Conservation (phyloP, 2,329 filamentous ascomycete species). For the Coniochaeta pulveracea region DNA sequence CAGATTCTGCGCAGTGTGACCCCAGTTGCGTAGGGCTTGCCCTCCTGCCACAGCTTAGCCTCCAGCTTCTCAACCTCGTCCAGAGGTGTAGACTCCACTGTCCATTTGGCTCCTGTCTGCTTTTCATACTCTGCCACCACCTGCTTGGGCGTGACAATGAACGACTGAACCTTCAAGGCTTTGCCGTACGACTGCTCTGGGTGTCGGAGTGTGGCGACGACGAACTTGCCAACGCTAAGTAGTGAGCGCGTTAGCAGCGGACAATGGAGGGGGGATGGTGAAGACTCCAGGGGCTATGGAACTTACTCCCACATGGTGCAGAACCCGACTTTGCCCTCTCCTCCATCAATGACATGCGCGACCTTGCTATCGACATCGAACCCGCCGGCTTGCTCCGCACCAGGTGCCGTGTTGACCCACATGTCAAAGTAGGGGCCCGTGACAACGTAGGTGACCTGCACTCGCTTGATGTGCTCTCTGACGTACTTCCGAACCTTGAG, state of each 20-base stretch:
- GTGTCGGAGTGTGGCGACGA: constrained; percentile 49
- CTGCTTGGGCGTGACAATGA: constrained; percentile 50
- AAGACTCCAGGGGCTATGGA: constrained; percentile 39
- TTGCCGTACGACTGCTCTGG: constrained; percentile 40
- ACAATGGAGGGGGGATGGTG: constrained; percentile 7
- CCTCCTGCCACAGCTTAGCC: constrained; percentile 43
- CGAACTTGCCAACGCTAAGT: constrained; percentile 51
- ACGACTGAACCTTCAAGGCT: constrained; percentile 59
- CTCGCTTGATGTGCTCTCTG: constrained; percentile 34
- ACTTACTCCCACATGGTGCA: constrained; percentile 62
- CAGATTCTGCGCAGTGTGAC: constrained; percentile 59
- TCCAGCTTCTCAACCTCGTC: constrained; percentile 44
- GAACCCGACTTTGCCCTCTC: constrained; percentile 50
- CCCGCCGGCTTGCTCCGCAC: constrained; percentile 32
- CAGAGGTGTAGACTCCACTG: constrained; percentile 39
- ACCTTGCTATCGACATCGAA: constrained; percentile 46
- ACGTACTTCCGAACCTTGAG: constrained; percentile 55
- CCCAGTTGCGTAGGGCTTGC: constrained; percentile 36
- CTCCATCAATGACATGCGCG: constrained; percentile 51
- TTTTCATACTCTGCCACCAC: constrained; percentile 58
- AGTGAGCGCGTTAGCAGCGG: no score
- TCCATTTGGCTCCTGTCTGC: constrained; percentile 50
- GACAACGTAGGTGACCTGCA: constrained; percentile 57
- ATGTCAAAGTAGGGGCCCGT: constrained; percentile 60
- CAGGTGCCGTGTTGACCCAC: constrained; percentile 35